A percentile compares a stretch with the other conserved stretches of the same genome.
Conservation (phyloP, 75 land plant genomes). For the Ceratopteris richardii region DNA sequence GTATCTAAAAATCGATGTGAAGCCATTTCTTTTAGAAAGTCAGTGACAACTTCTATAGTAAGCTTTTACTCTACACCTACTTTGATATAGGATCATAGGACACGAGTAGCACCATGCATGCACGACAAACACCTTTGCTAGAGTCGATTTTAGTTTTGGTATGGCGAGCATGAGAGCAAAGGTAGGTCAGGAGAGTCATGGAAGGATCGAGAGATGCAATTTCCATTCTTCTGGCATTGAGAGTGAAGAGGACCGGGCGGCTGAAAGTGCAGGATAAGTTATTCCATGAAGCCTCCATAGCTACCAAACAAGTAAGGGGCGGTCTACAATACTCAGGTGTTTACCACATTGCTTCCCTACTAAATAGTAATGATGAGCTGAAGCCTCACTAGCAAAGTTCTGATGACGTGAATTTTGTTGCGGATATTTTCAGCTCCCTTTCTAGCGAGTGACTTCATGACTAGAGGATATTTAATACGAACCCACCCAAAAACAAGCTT, state of each 20-base stretch:
- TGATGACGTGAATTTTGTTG: conserved; percentile 86
- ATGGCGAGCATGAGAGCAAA: conserved; percentile 43
- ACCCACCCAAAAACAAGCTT: no score
- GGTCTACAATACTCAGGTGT: no score
- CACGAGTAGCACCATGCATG: conserved; percentile 60
- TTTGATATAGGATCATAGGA: conserved; percentile 40
- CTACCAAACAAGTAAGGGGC: no score
- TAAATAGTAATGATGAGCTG: no score
- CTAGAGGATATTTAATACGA: no score
- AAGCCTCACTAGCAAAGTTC: conserved; percentile 84
- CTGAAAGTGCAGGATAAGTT: background rate
- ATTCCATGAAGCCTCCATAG: no score
- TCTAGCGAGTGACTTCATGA: no score
- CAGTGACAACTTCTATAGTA: conserved; percentile 14
- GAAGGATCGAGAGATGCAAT: conserved; percentile 43
- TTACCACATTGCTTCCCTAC: no score
- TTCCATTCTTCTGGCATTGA: conserved; percentile 63
- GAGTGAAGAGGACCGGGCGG: conserved; percentile 33
- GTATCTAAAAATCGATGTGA: conserved; percentile 26
- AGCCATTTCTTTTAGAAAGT: conserved; percentile 68
- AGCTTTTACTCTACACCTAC: background rate
- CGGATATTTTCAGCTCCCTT: no score
- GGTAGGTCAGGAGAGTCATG: conserved; percentile 62
- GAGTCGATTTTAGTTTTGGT: conserved; percentile 69
- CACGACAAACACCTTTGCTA: conserved; percentile 91